Conservation (phyloP, 139 green algal genomes). For the Asterochloris sp. region DNA sequence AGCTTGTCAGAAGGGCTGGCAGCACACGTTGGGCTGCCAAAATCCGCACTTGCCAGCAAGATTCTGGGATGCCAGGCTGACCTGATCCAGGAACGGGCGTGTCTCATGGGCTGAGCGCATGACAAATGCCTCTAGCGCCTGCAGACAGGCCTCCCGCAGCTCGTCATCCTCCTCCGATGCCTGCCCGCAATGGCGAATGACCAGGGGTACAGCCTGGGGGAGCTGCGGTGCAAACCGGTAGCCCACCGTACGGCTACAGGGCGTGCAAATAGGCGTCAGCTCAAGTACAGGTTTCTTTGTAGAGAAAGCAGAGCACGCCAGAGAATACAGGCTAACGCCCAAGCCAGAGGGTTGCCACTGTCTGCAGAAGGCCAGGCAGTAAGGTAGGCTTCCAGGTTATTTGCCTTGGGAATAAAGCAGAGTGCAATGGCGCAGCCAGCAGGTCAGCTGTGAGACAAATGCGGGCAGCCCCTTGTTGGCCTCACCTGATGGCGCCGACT, state of each 20-base stretch:
- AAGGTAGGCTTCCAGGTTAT: too few species aligned
- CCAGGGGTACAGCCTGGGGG: conserved; percentile 54
- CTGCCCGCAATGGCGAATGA: conserved; percentile 52
- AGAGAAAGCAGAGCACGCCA: too few species aligned
- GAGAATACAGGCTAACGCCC: too few species aligned
- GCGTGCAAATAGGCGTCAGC: neutral
- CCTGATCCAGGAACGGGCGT: conserved; percentile 28
- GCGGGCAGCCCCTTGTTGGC: too few species aligned
- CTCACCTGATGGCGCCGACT: conserved; percentile 68
- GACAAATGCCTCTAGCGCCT: conserved; percentile 87
- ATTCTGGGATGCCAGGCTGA: too few species aligned
- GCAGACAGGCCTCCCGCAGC: conserved; percentile 78
- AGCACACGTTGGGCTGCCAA: too few species aligned
- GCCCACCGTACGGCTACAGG: conserved; percentile 55
- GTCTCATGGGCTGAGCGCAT: conserved; percentile 55
- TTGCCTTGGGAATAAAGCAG: too few species aligned
- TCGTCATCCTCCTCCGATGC: conserved; percentile 78
- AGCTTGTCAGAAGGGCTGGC: conserved; percentile 22
- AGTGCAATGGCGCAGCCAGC: too few species aligned
- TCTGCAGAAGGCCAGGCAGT: too few species aligned
- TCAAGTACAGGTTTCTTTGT: neutral
- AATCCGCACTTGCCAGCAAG: too few species aligned
- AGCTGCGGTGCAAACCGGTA: conserved; percentile 78
- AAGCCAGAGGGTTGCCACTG: too few species aligned
- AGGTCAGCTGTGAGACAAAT: too few species aligned